Evolutionary conservation across 2,329 filamentous ascomycete species (phyloP).

Genomic region (Aspergillus intermedius): DNA sequence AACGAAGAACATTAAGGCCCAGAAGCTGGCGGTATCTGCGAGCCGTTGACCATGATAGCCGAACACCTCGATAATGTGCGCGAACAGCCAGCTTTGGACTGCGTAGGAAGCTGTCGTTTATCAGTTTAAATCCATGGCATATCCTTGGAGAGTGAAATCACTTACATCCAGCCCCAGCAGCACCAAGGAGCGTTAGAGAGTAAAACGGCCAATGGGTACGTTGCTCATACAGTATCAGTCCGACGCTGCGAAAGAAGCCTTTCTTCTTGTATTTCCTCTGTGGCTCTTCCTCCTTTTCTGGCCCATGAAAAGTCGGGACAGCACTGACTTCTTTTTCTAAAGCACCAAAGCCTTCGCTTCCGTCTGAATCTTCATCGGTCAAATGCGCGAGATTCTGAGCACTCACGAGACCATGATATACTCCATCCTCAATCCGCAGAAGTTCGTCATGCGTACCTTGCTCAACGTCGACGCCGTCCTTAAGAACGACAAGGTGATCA

Average conservation of each 20-base stretch:
- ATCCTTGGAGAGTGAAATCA: background rate
- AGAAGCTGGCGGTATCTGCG: conserved; percentile 43
- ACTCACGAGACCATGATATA: conserved; percentile 62
- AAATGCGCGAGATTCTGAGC: conserved; percentile 28
- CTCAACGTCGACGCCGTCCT: conserved; percentile 65
- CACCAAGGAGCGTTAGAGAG: conserved; percentile 16
- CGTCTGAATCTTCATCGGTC: conserved; percentile 3
- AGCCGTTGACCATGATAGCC: conserved; percentile 34
- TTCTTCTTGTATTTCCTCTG: conserved; percentile 2
- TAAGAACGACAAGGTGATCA: conserved; percentile 70
- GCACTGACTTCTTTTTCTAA: conserved; percentile 1
- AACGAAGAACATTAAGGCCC: conserved; percentile 52
- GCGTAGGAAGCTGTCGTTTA: conserved; percentile 20
- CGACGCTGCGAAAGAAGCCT: conserved; percentile 15
- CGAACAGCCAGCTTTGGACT: conserved; percentile 41
- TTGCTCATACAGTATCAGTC: conserved; percentile 28
- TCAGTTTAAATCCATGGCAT: background rate
- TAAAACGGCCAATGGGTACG: conserved; percentile 24
- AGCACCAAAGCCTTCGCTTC: conserved; percentile 1
- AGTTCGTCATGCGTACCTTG: conserved; percentile 69
- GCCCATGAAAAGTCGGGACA: background rate
- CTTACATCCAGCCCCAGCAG: conserved; percentile 27
- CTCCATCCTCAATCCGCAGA: conserved; percentile 51
- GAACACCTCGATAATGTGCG: conserved; percentile 45
- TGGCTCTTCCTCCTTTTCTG: background rate